A percentile compares a stretch with the other conserved stretches of the same genome.
phyloP scores from a whole-genome alignment of 495 filamentous ascomycete genomes.

The Penicillium canariense region DNA sequence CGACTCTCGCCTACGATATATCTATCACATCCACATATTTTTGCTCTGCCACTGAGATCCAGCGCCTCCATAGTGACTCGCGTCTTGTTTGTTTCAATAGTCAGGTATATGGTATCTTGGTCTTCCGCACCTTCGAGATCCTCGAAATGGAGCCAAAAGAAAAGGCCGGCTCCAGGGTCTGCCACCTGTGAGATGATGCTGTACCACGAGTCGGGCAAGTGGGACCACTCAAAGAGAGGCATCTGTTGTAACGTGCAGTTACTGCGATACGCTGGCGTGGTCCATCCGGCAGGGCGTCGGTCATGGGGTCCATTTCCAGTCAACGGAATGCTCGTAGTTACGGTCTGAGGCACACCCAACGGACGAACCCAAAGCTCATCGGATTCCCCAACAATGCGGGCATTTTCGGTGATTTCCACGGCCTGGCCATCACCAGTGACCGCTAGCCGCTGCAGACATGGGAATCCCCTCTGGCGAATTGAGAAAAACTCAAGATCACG shows the following conservation, averaged over 20 bases:
- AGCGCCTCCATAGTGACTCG: constrained; percentile 43
- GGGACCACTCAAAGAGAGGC: neutral
- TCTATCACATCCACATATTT: constrained; percentile 59
- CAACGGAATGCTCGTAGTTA: constrained; percentile 55
- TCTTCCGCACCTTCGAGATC: constrained; percentile 17
- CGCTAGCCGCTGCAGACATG: constrained; percentile 50
- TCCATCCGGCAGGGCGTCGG: constrained; percentile 20
- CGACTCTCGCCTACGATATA: constrained; percentile 62
- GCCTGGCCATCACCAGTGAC: constrained; percentile 47
- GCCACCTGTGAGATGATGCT: constrained; percentile 52
- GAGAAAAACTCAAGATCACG: constrained; percentile 55
- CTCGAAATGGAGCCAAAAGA: constrained; percentile 52
- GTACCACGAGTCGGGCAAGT: constrained; percentile 26
- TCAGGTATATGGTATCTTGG: constrained; percentile 22
- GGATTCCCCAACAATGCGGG: constrained; percentile 8
- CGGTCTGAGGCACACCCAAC: constrained; percentile 31
- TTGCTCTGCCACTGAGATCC: constrained; percentile 54
- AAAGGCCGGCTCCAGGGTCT: constrained; percentile 52
- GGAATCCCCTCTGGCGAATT: constrained; percentile 56
- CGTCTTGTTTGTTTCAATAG: constrained; percentile 35
- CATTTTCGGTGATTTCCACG: constrained; percentile 49
- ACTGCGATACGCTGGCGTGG: constrained; percentile 40
- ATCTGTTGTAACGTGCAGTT: constrained; percentile 26
- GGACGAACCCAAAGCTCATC: neutral
- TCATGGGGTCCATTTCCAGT: constrained; percentile 46